Evolutionary conservation across 768 basidiomycete genomes (phyloP).

Genomic region (Rhizopogon vesiculosus): DNA sequence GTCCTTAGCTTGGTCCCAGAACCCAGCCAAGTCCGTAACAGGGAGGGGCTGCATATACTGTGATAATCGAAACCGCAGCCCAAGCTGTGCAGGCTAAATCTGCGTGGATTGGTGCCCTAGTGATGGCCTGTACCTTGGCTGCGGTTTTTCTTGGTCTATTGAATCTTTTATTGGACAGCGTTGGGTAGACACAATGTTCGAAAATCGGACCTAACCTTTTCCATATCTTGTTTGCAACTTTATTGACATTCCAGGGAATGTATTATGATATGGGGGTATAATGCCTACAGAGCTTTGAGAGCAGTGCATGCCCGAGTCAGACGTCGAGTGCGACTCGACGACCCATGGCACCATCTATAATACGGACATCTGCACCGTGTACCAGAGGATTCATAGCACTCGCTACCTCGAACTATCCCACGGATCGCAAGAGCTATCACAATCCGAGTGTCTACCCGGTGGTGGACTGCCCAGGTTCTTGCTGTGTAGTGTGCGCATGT

Average conservation of each 20-base stretch:
- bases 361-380: constrained; percentile 16
- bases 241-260: no score
- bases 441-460: constrained; percentile 11
- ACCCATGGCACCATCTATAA: constrained; percentile 49
- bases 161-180: constrained; percentile 18
- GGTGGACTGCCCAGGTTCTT: constrained; percentile 17
- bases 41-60: constrained; percentile 23
- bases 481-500: constrained; percentile 12
- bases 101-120: constrained; percentile 36
- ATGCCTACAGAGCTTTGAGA: constrained; percentile 15
- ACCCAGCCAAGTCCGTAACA: no score
- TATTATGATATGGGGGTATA: no score
- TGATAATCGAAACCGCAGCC: constrained; percentile 12
- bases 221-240: no score
- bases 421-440: constrained; percentile 16
- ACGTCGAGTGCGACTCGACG: constrained; percentile 10
- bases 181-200: no score
- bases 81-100: constrained; percentile 22
- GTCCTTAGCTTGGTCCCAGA: no score
- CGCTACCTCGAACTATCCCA: constrained; percentile 3
- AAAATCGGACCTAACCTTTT: no score
- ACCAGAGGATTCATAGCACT: constrained; percentile 10
- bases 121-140: constrained; percentile 20
- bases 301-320: constrained; percentile 8
- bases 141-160: constrained; percentile 24